Conservation (phyloP, 2,329 filamentous ascomycete genomes). For the Fusarium solani-melongenae region DNA sequence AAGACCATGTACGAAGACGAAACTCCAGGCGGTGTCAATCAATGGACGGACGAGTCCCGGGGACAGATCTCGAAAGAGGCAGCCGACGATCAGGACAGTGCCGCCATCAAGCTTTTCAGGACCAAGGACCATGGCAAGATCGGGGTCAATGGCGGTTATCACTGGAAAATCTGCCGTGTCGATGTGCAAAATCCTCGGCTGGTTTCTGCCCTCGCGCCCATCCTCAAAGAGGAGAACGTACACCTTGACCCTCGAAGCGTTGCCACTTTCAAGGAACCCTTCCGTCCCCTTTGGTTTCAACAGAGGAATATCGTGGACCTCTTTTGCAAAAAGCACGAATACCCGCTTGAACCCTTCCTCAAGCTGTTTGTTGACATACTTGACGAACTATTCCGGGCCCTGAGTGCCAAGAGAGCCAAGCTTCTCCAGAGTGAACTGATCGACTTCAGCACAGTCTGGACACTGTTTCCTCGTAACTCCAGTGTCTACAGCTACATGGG, state of each 20-base stretch:
- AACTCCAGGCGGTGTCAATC: constrained; percentile 18
- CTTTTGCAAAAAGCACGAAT: constrained; percentile 35
- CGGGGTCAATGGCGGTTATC: constrained; percentile 51
- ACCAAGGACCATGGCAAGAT: constrained; percentile 56
- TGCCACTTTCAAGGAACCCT: constrained; percentile 51
- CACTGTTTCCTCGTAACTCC: constrained; percentile 54
- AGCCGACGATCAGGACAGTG: constrained; percentile 50
- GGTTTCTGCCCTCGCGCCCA: constrained; percentile 54
- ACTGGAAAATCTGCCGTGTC: constrained; percentile 54
- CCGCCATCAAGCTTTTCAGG: constrained; percentile 60
- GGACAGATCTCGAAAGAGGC: constrained; percentile 54
- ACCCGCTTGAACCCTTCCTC: constrained; percentile 51
- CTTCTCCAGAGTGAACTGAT: constrained; percentile 53
- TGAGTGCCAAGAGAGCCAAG: constrained; percentile 49
- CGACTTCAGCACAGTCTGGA: constrained; percentile 57
- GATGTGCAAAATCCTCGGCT: constrained; percentile 57
- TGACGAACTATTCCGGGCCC: constrained; percentile 56
- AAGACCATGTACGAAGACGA: constrained; percentile 56
- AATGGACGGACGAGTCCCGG: constrained; percentile 53
- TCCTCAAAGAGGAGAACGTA: constrained; percentile 55
- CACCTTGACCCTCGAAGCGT: constrained; percentile 53
- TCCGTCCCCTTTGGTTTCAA: constrained; percentile 57
- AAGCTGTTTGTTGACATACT: constrained; percentile 54
- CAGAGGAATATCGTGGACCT: constrained; percentile 54
- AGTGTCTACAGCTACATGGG: constrained; percentile 54